Base-by-base conservation (phyloP, 192 early-diverging fungal genomes). In the Obelidium mucronatum region DNA sequence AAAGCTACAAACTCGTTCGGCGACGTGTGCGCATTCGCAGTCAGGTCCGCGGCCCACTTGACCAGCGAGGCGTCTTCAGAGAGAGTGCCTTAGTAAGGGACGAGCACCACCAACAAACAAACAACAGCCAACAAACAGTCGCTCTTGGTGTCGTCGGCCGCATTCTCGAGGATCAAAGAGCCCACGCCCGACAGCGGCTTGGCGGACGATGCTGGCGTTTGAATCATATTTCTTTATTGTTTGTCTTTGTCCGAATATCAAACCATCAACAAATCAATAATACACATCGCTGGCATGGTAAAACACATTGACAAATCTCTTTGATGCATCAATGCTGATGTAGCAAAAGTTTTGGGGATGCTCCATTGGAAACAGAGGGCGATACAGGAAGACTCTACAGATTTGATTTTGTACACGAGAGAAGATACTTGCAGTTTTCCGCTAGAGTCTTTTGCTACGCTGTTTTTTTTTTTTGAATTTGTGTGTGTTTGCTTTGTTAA, bases 301-400 rank as follows among this genome's bases (percentile, higher is more conserved):
- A 52, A 82, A 81, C 31, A 88, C 67, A 30, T 80, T 83, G 2
- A 86, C 82, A 40, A 75, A 63, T 48, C 85, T 37, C 42, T 70
- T 75, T 30, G 80, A 2, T 6, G 86, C 81, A 70, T 89, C 85
- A 19, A 89, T 77, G 31, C 63, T 77, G 30, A 89, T 59, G 53
- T 83, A 82, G 55, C 79, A 81, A 74, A 89, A 89, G 75, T 89
- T 89, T 82, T 89, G 88, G 24, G 83, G 84, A 58, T 89, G 88
- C 48, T 78, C 36, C n/a, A 79, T 68, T 19, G 88, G 88, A 61
- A 88, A 89, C 70, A 89, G 73, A 13, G 87, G 87, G 44, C 40
- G 85, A 85, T 26, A 80, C 77, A 17, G 76, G 19, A 22, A 6
- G 74, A 77, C 19, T 85, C 82, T 5, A 85, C 31, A 28, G 40